These are phyloP conservation scores for Hyaloscypha finlandica DNA, from an alignment of 495 filamentous ascomycete species.

Conservation along the genomic window DNA sequence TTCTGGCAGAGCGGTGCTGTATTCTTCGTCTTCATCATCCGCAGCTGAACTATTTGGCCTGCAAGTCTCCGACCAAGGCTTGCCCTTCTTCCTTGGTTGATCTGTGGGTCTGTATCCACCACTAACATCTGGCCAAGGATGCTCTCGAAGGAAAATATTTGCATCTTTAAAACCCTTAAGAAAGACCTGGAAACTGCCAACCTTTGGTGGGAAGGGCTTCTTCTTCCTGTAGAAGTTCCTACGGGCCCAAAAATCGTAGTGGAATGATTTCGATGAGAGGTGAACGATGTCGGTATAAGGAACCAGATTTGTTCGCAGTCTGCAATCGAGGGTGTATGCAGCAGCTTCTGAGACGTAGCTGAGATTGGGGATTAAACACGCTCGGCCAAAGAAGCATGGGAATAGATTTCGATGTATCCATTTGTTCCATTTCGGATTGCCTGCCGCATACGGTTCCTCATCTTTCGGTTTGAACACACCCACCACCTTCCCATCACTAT, in stretches of 20 bases:
- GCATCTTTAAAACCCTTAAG: constrained; percentile 96
- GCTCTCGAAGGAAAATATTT: constrained; percentile 89
- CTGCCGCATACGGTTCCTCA: constrained; percentile 92
- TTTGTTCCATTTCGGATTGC: constrained; percentile 94
- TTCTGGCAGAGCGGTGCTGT: constrained; percentile 45
- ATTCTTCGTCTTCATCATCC: constrained; percentile 75
- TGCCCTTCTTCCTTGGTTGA: constrained; percentile 68
- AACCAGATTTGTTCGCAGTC: constrained; percentile 87
- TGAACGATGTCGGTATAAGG: constrained; percentile 95
- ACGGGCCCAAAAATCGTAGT: constrained; percentile 96
- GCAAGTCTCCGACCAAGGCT: constrained; percentile 84
- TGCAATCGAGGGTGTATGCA: constrained; percentile 89
- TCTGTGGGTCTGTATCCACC: constrained; percentile 73
- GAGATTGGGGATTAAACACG: constrained; percentile 97
- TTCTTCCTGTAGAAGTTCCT: constrained; percentile 83
- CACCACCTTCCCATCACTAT: constrained; percentile 87
- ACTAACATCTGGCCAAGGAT: constrained; percentile 95
- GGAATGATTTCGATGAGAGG: constrained; percentile 94
- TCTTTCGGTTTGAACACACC: constrained; percentile 99
- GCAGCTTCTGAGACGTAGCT: constrained; percentile 98
- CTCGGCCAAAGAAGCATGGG: constrained; percentile 93
- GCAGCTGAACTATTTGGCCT: constrained; percentile 64
- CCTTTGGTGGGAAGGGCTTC: constrained; percentile 87
- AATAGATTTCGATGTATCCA: constrained; percentile 95
- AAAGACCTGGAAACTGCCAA: constrained; percentile 96